These are phyloP conservation scores for Cryptococcus floricola DNA, from an alignment of 1,284 basidiomycete genomes.

Conservation along the genomic window DNA sequence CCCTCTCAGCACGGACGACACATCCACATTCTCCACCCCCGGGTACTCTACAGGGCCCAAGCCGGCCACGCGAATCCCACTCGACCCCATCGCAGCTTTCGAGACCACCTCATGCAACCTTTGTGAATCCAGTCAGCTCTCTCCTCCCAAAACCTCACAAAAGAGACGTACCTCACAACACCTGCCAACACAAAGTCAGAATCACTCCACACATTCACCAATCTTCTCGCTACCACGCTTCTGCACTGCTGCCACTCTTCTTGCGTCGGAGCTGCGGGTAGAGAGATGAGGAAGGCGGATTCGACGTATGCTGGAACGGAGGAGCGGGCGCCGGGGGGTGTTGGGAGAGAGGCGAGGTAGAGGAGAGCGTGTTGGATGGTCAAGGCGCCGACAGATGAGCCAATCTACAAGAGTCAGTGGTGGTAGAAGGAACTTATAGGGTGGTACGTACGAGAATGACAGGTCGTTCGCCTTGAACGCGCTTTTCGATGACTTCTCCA, in stretches of 20 bases:
- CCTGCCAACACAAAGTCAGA: constrained; percentile 55
- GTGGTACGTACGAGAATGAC: constrained; percentile 48
- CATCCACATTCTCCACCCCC: constrained; percentile 51
- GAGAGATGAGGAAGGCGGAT: constrained; percentile 53
- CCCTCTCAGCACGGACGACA: constrained; percentile 44
- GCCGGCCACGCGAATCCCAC: constrained; percentile 47
- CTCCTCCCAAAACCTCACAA: background rate
- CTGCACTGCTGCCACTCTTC: constrained; percentile 52
- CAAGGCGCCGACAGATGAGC: constrained; percentile 55
- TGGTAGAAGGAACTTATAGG: background rate
- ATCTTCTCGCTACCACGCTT: constrained; percentile 49
- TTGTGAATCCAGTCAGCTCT: background rate
- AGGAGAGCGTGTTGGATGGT: constrained; percentile 54
- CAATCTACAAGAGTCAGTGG: constrained; percentile 44
- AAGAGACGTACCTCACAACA: constrained; percentile 46
- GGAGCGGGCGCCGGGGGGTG: constrained; percentile 23
- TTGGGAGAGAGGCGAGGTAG: constrained; percentile 49
- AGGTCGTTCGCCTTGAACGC: constrained; percentile 57
- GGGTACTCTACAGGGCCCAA: constrained; percentile 44
- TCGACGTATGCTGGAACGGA: constrained; percentile 52
- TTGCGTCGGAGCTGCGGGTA: constrained; percentile 51
- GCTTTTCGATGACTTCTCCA: constrained; percentile 55
- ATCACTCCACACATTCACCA: constrained; percentile 53
- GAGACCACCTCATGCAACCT: constrained; percentile 54
- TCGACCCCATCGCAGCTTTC: constrained; percentile 45